Evolutionary conservation across 1,284 basidiomycete genomes (phyloP).

Genomic region (Ceratobasidium sp.): DNA sequence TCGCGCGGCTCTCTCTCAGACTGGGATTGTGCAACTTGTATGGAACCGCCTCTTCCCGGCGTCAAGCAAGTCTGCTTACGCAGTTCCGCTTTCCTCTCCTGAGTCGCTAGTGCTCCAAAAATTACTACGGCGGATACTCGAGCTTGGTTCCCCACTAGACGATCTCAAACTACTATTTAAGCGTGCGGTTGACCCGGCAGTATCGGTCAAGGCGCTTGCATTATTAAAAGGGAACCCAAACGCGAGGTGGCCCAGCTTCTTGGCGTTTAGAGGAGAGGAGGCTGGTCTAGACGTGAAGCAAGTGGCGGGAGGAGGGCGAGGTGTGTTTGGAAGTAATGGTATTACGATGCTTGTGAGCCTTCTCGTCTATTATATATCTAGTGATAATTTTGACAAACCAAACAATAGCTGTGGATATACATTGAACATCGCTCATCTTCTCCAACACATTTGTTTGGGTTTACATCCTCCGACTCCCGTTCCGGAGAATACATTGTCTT

Average conservation of each 20-base stretch:
- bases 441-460: conserved; percentile 36
- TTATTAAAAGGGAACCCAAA: conserved; percentile 37
- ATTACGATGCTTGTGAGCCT: conserved; percentile 46
- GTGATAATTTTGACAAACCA: not conserved
- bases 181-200: conserved; percentile 56
- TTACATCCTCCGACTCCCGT: conserved; percentile 20
- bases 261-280: conserved; percentile 42
- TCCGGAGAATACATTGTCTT: conserved; percentile 18
- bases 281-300: conserved; percentile 27
- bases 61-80: not conserved
- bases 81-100: conserved; percentile 22
- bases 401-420: conserved; percentile 48
- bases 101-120: conserved; percentile 64
- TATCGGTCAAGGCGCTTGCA: conserved; percentile 4
- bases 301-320: conserved; percentile 35
- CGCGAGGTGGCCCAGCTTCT: conserved; percentile 48
- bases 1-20: conserved; percentile 71
- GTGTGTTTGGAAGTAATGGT: conserved; percentile 36
- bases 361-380: not conserved
- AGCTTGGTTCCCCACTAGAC: conserved; percentile 75
- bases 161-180: conserved; percentile 74
- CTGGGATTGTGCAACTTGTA: conserved; percentile 68
- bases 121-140: conserved; percentile 73
- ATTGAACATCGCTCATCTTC: conserved; percentile 45
- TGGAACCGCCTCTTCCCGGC: conserved; percentile 59